Evolutionary conservation across 805 yeast species (phyloP).

Genomic region (Lipomyces sp.): DNA sequence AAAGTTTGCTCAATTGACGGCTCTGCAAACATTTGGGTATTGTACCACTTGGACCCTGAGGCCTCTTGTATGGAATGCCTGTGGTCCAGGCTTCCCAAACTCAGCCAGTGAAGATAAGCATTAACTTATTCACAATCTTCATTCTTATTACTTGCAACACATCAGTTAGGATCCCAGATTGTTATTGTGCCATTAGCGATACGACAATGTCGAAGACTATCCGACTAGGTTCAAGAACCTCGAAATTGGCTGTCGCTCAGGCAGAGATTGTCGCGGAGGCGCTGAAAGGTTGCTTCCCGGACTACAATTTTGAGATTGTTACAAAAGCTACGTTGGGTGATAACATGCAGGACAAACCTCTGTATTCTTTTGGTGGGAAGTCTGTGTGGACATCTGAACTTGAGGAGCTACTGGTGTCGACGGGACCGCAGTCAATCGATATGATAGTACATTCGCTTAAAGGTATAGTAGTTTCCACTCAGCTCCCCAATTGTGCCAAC

Average conservation of each 20-base stretch:
- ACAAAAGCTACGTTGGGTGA: conserved; percentile 91
- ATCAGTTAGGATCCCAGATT: not conserved
- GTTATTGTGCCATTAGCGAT: not conserved
- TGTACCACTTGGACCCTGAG: too few species aligned
- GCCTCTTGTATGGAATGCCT: too few species aligned
- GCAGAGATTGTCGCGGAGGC: conserved; percentile 69
- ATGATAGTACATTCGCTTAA: conserved; percentile 91
- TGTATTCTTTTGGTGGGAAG: conserved; percentile 95
- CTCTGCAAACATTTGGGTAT: too few species aligned
- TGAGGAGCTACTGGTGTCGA: conserved; percentile 71
- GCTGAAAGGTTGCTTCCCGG: conserved; percentile 65
- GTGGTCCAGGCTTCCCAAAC: too few species aligned
- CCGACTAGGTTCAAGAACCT: conserved; percentile 81
- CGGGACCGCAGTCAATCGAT: conserved; percentile 72
- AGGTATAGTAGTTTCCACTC: conserved; percentile 55
- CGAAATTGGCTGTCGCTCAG: conserved; percentile 85
- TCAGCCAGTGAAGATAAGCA: not conserved
- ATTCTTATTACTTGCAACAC: not conserved
- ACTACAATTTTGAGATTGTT: conserved; percentile 70
- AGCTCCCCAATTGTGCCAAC: not conserved
- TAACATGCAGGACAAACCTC: conserved; percentile 78
- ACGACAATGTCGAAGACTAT: conserved; percentile 14
- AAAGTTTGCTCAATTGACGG: too few species aligned
- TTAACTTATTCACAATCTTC: not conserved
- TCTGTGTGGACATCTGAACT: conserved; percentile 95